Base-by-base conservation (phyloP, 2,329 filamentous ascomycete genomes). In the Decorospora gaudefroyi region DNA sequence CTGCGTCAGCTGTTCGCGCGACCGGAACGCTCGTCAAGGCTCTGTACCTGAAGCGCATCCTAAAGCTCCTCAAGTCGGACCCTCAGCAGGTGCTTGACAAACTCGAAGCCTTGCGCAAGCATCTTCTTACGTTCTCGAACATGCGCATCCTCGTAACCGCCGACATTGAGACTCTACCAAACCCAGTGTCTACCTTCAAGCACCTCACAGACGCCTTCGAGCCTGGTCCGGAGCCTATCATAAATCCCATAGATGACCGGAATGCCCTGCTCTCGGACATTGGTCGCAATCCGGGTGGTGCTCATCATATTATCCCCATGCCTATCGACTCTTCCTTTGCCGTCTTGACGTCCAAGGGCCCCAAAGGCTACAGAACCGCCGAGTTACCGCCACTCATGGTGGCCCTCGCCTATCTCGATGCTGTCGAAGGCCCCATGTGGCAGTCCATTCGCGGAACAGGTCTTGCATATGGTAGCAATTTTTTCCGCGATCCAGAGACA, bases 351-450 rank as follows among this genome's bases (percentile, higher is more conserved):
- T 79, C 86, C 2, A 80, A 81, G 28, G 92, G 92, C 4, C 81
- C 92, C 11, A 79, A 82, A 16, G 88, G 86, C 0, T 91, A 87
- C 64, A 78, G 80, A 3, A 86, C 96, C 61, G 85, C 90, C 0
- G 80, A 83, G 11, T 77, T 97, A 1, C 90, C 93, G 0, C 85
- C 91, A 2, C 79, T 96, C 37, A 82, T 95, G 68, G 91, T 99
- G 6, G 90, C 92, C 1, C 83, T 90, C 35, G 85, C 90, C 13
- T 97, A 96, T 66, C 85, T 99, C 49, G 91, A 96, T 65, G 85
- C 90, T 1, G 87, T 95, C 12, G 93, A 99, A 71, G 93, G 93
- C 0, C 93, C 93, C 0, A 82, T 99, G 21, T 97, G 93, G 92
- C 87, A 87, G 52, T 89, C 90, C 0, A 88, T 97, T 34, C 89